Percentiles rank a stretch among this genome's conserved stretches.
Evolutionary conservation across 2,329 filamentous ascomycete species (phyloP).

Genomic region (Onygenales sp.): DNA sequence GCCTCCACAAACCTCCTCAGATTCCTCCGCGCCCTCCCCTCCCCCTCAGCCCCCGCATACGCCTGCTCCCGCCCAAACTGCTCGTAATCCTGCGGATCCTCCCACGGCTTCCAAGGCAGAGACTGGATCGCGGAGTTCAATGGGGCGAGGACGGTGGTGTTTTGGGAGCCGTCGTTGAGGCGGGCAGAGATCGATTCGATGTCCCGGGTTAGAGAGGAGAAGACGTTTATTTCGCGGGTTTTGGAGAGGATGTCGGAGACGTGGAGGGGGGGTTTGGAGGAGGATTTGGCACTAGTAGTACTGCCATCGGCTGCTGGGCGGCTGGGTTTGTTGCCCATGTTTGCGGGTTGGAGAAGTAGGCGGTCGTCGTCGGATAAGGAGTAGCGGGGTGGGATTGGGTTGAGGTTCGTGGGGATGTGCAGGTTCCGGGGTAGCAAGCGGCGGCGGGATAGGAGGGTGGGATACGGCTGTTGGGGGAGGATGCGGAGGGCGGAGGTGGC

Average conservation of each 20-base stretch:
- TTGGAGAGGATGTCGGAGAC: slow-evolving; percentile 75
- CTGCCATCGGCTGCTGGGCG: background rate
- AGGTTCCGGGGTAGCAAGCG: slow-evolving; percentile 1
- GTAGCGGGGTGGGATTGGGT: background rate
- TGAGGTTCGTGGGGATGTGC: background rate
- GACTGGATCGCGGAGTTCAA: slow-evolving; percentile 69
- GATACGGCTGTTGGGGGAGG: background rate
- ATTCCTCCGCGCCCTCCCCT: slow-evolving; percentile 67
- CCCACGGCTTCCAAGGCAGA: slow-evolving; percentile 66
- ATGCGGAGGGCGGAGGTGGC: background rate
- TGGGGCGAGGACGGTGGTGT: slow-evolving; percentile 83
- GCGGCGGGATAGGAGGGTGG: background rate
- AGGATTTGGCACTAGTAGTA: too few relatives aligned
- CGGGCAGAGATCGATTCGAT: slow-evolving; percentile 15
- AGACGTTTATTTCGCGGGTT: slow-evolving; percentile 70
- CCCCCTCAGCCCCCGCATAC: slow-evolving; percentile 62
- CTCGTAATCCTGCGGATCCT: slow-evolving; percentile 62
- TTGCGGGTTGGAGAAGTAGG: background rate
- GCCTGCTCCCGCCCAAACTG: slow-evolving; percentile 53
- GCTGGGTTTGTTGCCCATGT: slow-evolving; percentile 1
- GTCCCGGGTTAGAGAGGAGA: slow-evolving; percentile 63
- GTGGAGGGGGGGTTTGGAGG: slow-evolving; percentile 15
- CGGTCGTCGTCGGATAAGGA: background rate
- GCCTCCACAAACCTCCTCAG: slow-evolving; percentile 73
- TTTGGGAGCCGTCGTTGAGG: slow-evolving; percentile 41